These are phyloP conservation scores for Aureobasidium musti DNA, from an alignment of 2,329 filamentous ascomycete genomes.

Conservation along the genomic window DNA sequence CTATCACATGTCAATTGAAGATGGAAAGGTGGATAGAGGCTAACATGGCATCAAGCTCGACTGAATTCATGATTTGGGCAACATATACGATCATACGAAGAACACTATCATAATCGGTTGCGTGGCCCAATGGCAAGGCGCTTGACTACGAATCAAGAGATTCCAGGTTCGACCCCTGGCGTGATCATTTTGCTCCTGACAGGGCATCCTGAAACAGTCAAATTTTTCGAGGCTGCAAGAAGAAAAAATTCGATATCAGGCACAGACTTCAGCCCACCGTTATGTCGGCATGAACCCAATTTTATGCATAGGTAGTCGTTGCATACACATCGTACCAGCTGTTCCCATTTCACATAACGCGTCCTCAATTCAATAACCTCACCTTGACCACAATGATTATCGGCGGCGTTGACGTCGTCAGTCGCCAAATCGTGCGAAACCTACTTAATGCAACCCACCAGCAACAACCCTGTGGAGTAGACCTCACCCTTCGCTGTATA, in stretches of 20 bases:
- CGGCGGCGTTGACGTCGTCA: slow-evolving; percentile 1
- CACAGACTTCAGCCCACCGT: neutral
- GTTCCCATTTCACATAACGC: neutral
- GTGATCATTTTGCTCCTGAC: slow-evolving; percentile 11
- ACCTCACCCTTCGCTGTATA: slow-evolving; percentile 7
- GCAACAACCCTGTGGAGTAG: slow-evolving; percentile 21
- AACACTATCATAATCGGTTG: slow-evolving; percentile 16
- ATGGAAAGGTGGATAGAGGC: too few relatives aligned
- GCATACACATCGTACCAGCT: neutral
- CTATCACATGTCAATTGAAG: too few relatives aligned
- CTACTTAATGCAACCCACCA: neutral
- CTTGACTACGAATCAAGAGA: slow-evolving; percentile 54
- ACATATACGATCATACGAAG: too few relatives aligned
- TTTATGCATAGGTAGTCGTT: neutral
- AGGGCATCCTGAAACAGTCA: neutral
- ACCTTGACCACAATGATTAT: neutral
- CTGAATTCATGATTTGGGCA: too few relatives aligned
- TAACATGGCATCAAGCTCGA: too few relatives aligned
- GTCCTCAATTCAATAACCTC: neutral
- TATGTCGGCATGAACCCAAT: neutral
- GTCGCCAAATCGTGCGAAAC: slow-evolving; percentile 1
- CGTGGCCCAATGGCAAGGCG: slow-evolving; percentile 61
- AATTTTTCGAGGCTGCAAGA: neutral
- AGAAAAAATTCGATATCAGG: neutral
- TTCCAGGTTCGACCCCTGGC: slow-evolving; percentile 31